Conservation (phyloP, 768 basidiomycete genomes). For the Dentipellis sp. region DNA sequence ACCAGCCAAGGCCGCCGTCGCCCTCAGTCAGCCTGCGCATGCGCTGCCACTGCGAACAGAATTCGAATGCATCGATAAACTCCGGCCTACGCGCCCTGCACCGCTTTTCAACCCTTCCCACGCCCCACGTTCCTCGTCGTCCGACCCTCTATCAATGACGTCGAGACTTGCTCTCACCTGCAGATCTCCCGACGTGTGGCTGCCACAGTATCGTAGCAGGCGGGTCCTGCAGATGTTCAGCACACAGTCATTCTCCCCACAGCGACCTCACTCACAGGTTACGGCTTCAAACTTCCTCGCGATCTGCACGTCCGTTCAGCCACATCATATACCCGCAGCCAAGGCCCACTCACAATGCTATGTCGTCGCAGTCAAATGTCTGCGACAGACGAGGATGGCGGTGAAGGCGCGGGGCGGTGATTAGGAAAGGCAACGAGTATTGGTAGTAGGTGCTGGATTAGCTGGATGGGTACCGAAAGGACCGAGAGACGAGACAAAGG, state of each 20-base stretch:
- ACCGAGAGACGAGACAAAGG: slow-evolving; percentile 5
- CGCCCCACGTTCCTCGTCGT: slow-evolving; percentile 33
- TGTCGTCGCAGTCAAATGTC: neutral
- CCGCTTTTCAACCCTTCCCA: slow-evolving; percentile 19
- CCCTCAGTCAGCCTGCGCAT: no score
- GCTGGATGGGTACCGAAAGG: slow-evolving; percentile 1
- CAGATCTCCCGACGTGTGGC: no score
- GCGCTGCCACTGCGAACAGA: no score
- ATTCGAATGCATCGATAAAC: no score
- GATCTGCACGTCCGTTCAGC: neutral
- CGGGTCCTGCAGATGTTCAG: no score
- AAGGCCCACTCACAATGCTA: no score
- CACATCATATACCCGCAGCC: neutral
- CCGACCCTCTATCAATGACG: slow-evolving; percentile 15
- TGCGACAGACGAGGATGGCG: neutral
- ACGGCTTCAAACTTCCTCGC: no score
- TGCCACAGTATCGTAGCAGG: no score
- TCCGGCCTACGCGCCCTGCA: no score
- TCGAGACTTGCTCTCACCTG: neutral
- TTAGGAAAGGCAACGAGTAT: neutral
- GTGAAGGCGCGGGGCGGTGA: neutral
- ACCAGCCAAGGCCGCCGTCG: no score
- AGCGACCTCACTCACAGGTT: neutral
- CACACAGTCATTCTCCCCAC: no score
- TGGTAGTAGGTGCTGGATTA: neutral